Evolutionary conservation across 768 basidiomycete genomes (phyloP).

Genomic region (Suillus bovinus): DNA sequence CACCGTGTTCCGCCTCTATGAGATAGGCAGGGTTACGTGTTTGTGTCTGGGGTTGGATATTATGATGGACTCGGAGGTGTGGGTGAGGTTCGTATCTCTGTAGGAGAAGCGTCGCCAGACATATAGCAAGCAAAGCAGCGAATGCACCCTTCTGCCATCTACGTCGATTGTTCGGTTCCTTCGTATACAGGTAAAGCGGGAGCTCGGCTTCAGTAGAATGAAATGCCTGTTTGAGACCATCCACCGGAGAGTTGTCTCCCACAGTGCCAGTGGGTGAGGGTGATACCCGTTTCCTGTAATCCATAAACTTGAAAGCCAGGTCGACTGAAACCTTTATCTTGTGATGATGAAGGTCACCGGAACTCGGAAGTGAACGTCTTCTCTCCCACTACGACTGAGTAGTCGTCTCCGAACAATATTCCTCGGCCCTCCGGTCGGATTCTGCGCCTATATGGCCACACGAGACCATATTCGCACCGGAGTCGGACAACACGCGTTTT

Average conservation of each 20-base stretch:
- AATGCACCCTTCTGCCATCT: conserved; percentile 18
- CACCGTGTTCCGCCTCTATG: conserved; percentile 68
- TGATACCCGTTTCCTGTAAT: neutral
- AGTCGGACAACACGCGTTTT: too few relatives aligned
- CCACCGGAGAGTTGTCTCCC: neutral
- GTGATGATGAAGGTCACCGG: neutral
- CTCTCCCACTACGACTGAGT: neutral
- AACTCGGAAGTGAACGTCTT: neutral
- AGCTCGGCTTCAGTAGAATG: neutral
- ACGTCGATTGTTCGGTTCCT: neutral
- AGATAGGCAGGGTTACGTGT: conserved; percentile 56
- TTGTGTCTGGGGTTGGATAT: neutral
- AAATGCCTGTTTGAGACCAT: neutral
- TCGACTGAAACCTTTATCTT: neutral
- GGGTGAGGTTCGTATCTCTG: neutral
- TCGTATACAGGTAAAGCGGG: neutral
- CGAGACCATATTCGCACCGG: neutral
- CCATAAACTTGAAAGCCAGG: neutral
- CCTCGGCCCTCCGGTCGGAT: neutral
- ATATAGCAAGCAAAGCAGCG: conserved; percentile 13
- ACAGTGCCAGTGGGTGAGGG: too few relatives aligned
- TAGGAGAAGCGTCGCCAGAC: conserved; percentile 12
- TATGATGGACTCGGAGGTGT: too few relatives aligned
- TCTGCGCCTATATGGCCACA: neutral
- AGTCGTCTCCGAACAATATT: neutral